A percentile compares a stretch with the other conserved stretches of the same genome.
These are phyloP conservation scores for Elsinoe perseae DNA, from an alignment of 2,329 filamentous ascomycete species.

Conservation along the genomic window DNA sequence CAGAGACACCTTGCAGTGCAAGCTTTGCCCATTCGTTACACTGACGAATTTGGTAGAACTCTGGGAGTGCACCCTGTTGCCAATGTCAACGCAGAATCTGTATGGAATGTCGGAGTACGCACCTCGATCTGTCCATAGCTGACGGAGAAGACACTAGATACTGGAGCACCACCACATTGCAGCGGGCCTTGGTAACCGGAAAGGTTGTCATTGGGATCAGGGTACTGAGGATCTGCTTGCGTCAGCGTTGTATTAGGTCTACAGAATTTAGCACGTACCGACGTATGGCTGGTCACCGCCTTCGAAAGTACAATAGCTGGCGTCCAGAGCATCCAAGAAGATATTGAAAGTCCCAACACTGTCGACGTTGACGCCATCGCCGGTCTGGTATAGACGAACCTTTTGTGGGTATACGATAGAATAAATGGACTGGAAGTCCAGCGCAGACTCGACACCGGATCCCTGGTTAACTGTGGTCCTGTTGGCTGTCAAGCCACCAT, in stretches of 20 bases:
- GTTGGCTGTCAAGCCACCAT: constrained; percentile 23
- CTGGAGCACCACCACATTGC: constrained; percentile 23
- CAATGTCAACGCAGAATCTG: neutral
- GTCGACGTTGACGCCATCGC: constrained; percentile 34
- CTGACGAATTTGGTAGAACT: constrained; percentile 51
- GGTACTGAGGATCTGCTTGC: constrained; percentile 47
- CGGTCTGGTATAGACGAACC: constrained; percentile 42
- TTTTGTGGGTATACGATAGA: constrained; percentile 47
- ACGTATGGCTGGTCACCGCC: constrained; percentile 21
- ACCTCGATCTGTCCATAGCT: constrained; percentile 57
- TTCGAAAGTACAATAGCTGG: constrained; percentile 24
- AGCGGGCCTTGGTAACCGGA: constrained; percentile 28
- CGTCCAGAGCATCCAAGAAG: constrained; percentile 47
- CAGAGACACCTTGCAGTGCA: constrained; percentile 54
- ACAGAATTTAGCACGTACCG: neutral
- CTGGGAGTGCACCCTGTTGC: constrained; percentile 46
- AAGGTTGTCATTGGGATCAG: constrained; percentile 22
- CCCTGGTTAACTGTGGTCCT: constrained; percentile 20
- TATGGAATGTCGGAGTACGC: neutral
- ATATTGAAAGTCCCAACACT: constrained; percentile 37
- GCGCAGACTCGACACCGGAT: constrained; percentile 36
- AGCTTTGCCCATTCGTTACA: constrained; percentile 58
- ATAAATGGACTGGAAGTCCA: constrained; percentile 45
- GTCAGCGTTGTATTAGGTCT: neutral
- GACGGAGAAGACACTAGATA: constrained; percentile 55